These are phyloP conservation scores for Colletotrichum limetticola DNA, from an alignment of 2,329 filamentous ascomycete genomes.

Conservation along the genomic window DNA sequence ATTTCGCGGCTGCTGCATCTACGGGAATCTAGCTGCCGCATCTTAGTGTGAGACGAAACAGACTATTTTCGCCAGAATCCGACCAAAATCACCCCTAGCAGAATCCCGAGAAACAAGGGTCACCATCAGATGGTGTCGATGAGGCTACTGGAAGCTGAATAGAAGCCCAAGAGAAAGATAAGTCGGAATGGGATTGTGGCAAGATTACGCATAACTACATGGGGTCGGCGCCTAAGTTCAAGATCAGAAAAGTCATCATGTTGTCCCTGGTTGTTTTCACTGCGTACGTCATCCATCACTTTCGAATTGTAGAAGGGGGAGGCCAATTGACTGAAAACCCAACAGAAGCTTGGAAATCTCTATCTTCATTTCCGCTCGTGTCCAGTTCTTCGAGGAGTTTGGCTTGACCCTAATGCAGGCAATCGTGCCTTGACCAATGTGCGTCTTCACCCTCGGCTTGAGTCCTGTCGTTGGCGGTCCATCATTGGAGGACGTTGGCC, in stretches of 20 bases:
- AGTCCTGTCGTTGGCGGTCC: conserved; percentile 70
- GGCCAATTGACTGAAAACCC: background rate
- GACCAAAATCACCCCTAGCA: background rate
- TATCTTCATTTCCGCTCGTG: conserved; percentile 60
- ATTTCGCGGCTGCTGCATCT: background rate
- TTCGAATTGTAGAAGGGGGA: background rate
- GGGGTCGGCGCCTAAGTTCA: conserved; percentile 59
- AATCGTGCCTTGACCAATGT: conserved; percentile 69
- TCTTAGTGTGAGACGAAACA: background rate
- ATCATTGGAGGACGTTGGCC: conserved; percentile 67
- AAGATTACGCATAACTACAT: conserved; percentile 57
- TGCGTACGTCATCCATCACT: conserved; percentile 45
- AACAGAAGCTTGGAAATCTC: conserved; percentile 63
- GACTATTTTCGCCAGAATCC: background rate
- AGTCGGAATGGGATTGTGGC: conserved; percentile 44
- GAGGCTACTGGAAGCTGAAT: background rate
- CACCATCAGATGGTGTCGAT: too few relatives aligned
- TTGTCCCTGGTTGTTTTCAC: conserved; percentile 52
- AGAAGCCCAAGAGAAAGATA: background rate
- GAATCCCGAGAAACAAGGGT: background rate
- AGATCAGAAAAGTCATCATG: conserved; percentile 51
- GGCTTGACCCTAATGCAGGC: conserved; percentile 63
- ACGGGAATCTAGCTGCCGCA: background rate
- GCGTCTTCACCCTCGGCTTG: conserved; percentile 68
- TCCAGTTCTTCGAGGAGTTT: conserved; percentile 63